Evolutionary conservation across 2,329 filamentous ascomycete species (phyloP).

Genomic region (Incumbomyces delicatus): DNA sequence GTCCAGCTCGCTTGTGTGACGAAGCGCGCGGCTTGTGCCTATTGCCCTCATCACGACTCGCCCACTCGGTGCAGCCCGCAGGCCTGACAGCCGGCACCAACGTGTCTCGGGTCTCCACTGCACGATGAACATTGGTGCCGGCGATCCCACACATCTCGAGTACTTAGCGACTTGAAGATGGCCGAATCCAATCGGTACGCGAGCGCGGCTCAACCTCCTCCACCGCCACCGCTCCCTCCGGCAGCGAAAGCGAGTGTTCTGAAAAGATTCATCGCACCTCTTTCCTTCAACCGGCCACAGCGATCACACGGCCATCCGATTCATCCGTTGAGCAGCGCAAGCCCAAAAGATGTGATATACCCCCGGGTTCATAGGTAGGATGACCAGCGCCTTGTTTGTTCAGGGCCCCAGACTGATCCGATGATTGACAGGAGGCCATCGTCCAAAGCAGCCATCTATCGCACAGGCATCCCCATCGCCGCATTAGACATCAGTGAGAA

Average conservation of each 20-base stretch:
- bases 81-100: no score
- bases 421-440: conserved; percentile 2
- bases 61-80: no score
- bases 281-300: conserved; percentile 9
- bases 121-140: conserved; percentile 5
- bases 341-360: conserved; percentile 3
- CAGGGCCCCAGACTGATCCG: background rate
- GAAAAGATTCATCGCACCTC: conserved; percentile 20
- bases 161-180: conserved; percentile 8
- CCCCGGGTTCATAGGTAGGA: conserved; percentile 3
- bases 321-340: conserved; percentile 3
- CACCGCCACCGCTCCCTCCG: conserved; percentile 23
- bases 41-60: no score
- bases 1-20: no score
- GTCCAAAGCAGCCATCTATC: conserved; percentile 45
- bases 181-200: conserved; percentile 5
- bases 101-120: background rate
- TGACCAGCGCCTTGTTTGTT: background rate
- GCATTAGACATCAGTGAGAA: conserved; percentile 55
- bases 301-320: conserved; percentile 1
- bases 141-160: background rate
- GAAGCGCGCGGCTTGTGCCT: no score
- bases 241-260: conserved; percentile 17
- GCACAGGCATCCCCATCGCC: conserved; percentile 54
- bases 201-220: conserved; percentile 8